These are phyloP conservation scores for Trichoderma lentiforme DNA, from an alignment of 2,329 filamentous ascomycete species.

Conservation along the genomic window DNA sequence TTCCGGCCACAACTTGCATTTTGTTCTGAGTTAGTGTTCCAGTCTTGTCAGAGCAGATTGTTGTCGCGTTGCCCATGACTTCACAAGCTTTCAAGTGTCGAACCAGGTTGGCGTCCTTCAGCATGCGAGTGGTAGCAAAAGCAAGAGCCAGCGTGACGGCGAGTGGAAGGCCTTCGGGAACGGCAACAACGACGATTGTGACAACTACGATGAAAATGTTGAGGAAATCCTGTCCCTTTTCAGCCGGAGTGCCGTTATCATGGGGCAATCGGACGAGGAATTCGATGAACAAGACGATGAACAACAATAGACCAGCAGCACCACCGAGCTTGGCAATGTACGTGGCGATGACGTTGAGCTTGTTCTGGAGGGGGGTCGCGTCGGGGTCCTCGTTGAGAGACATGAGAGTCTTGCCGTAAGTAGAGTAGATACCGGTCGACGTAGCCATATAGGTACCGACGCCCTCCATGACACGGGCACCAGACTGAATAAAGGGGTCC, in stretches of 20 bases:
- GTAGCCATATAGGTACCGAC: slow-evolving; percentile 73
- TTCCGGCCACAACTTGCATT: slow-evolving; percentile 64
- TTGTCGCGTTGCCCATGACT: slow-evolving; percentile 76
- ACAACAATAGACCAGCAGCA: slow-evolving; percentile 72
- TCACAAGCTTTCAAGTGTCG: slow-evolving; percentile 74
- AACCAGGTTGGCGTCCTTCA: slow-evolving; percentile 74
- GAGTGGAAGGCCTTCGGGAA: slow-evolving; percentile 72
- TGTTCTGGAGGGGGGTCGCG: slow-evolving; percentile 72
- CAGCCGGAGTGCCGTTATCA: slow-evolving; percentile 53
- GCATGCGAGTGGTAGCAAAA: slow-evolving; percentile 73
- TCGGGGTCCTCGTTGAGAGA: slow-evolving; percentile 70
- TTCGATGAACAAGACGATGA: slow-evolving; percentile 81
- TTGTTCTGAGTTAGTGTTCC: slow-evolving; percentile 66
- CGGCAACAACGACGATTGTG: slow-evolving; percentile 76
- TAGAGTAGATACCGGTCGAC: slow-evolving; percentile 69
- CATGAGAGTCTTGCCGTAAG: slow-evolving; percentile 73
- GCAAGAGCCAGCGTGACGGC: slow-evolving; percentile 75
- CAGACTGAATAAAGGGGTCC: slow-evolving; percentile 84
- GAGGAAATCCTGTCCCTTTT: slow-evolving; percentile 76
- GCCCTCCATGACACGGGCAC: slow-evolving; percentile 72
- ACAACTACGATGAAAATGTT: slow-evolving; percentile 75
- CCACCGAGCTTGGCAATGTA: slow-evolving; percentile 78
- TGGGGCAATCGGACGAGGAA: slow-evolving; percentile 68
- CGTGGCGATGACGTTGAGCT: slow-evolving; percentile 70
- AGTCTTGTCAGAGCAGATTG: slow-evolving; percentile 67